Evolutionary conservation across 352 stramenopile genomes (phyloP).

Genomic region (Globisporangium rhizosaccharum): DNA sequence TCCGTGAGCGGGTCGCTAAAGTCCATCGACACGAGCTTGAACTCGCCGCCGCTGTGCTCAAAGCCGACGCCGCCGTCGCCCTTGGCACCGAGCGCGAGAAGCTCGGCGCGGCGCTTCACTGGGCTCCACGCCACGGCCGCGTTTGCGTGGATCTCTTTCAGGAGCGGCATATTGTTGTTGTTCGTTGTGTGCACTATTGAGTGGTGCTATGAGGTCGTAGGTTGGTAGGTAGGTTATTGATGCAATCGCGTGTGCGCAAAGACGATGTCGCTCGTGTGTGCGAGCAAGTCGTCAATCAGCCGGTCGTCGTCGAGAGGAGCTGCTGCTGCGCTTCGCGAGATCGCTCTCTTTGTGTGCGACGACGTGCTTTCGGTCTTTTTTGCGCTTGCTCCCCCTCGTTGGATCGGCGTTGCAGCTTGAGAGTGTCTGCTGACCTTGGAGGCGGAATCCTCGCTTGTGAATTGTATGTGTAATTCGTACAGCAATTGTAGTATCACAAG

Average conservation of each 20-base stretch:
- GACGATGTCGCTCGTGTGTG: neutral
- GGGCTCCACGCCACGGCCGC: conserved; percentile 87
- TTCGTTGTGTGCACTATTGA: neutral
- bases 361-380: neutral
- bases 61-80: conserved; percentile 95
- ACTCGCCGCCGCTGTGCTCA: conserved; percentile 96
- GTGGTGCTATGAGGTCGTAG: neutral
- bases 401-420: neutral
- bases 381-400: neutral
- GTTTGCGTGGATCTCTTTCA: conserved; percentile 89
- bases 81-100: conserved; percentile 89
- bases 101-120: conserved; percentile 60
- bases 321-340: neutral
- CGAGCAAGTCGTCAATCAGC: neutral
- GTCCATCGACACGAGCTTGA: conserved; percentile 95
- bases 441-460: too few species aligned
- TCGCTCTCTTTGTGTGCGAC: neutral
- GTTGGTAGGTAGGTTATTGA: neutral
- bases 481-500: too few species aligned
- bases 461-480: too few species aligned
- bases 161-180: conserved; percentile 64
- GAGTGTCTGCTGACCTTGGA: too few species aligned
- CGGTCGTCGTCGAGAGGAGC: too few species aligned
- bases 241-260: neutral
- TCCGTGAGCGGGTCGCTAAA: conserved; percentile 64